Conservation (phyloP, 2,329 filamentous ascomycete genomes). For the Alternaria sp. region DNA sequence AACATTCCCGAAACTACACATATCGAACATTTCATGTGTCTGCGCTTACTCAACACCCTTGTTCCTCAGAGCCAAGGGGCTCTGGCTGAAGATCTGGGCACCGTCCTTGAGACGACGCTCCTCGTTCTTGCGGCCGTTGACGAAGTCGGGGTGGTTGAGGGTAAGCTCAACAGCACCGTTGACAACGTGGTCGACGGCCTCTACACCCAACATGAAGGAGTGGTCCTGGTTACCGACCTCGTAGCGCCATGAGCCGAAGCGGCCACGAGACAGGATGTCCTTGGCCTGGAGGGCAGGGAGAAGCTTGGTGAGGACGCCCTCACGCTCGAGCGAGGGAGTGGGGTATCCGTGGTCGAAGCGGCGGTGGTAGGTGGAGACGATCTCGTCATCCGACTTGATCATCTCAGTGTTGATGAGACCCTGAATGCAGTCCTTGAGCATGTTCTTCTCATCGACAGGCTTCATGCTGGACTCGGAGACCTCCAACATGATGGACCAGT, state of each 20-base stretch:
- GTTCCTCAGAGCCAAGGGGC: constrained; percentile 35
- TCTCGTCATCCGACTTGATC: constrained; percentile 88
- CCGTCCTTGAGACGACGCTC: constrained; percentile 69
- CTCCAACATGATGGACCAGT: constrained; percentile 99
- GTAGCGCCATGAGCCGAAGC: constrained; percentile 98
- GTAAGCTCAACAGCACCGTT: constrained; percentile 90
- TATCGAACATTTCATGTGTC: constrained; percentile 17
- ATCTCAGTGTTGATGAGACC: constrained; percentile 98
- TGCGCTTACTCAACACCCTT: constrained; percentile 27
- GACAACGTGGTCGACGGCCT: constrained; percentile 89
- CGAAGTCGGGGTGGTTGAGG: constrained; percentile 95
- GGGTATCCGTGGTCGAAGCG: constrained; percentile 98
- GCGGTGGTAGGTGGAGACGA: constrained; percentile 97
- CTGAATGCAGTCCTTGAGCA: constrained; percentile 91
- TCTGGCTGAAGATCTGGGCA: constrained; percentile 63
- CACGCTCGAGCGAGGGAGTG: constrained; percentile 91
- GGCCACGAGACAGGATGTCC: constrained; percentile 93
- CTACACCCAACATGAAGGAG: constrained; percentile 95
- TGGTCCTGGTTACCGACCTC: constrained; percentile 98
- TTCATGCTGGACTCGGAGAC: constrained; percentile 96
- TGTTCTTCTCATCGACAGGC: constrained; percentile 83
- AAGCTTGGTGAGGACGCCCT: constrained; percentile 89
- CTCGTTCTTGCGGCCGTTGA: constrained; percentile 77
- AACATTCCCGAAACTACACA: constrained; percentile 15
- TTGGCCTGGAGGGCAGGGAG: constrained; percentile 89